phyloP scores from a whole-genome alignment of 768 basidiomycete genomes.

The Mycena kentingensis region DNA sequence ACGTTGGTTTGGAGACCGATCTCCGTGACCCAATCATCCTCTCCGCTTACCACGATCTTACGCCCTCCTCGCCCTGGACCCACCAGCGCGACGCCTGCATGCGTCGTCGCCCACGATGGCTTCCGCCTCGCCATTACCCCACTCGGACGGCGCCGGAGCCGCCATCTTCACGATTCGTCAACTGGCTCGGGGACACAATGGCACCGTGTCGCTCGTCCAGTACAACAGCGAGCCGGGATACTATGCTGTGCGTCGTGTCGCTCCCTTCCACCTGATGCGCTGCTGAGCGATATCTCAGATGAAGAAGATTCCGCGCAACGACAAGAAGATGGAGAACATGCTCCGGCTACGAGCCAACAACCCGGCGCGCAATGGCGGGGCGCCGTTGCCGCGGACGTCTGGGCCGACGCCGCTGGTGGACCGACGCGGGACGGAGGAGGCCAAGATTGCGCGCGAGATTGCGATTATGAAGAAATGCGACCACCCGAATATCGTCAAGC shows the following conservation, averaged over 20 bases:
- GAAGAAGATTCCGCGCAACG: slow-evolving; percentile 23
- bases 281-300: slow-evolving; percentile 1
- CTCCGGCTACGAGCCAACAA: slow-evolving; percentile 21
- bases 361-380: slow-evolving; percentile 6
- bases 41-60: no score
- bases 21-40: no score
- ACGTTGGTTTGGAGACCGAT: no score
- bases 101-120: neutral
- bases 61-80: no score
- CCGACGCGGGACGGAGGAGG: slow-evolving; percentile 69
- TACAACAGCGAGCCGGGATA: slow-evolving; percentile 13
- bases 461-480: slow-evolving; percentile 98
- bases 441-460: slow-evolving; percentile 89
- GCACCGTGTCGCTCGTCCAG: slow-evolving; percentile 17
- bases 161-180: slow-evolving; percentile 9
- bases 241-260: slow-evolving; percentile 10
- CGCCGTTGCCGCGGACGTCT: slow-evolving; percentile 5
- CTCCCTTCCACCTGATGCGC: neutral
- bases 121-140: slow-evolving; percentile 1
- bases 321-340: slow-evolving; percentile 21
- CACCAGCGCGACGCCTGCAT: no score
- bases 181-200: slow-evolving; percentile 20
- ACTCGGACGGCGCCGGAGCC: neutral
- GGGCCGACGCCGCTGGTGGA: slow-evolving; percentile 57
- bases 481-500: slow-evolving; percentile 85